Conservation (phyloP, 2,329 filamentous ascomycete species). For the Phaeosphaeria sp. region DNA sequence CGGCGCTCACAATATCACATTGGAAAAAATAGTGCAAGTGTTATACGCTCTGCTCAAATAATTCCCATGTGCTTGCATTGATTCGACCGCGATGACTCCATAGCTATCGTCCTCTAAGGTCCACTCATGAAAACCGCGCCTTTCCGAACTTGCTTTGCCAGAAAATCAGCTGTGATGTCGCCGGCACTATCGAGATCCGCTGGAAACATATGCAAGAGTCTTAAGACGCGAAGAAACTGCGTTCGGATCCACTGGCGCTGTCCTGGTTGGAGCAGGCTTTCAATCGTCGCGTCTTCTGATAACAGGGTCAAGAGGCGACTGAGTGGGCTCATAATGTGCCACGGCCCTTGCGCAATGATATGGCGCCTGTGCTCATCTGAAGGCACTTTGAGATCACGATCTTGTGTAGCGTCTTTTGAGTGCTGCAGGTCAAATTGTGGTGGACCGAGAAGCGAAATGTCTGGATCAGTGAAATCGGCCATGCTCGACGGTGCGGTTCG, state of each 20-base stretch:
- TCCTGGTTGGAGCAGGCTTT: not conserved
- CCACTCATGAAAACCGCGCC: slow-evolving; percentile 5
- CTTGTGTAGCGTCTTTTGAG: not conserved
- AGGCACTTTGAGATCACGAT: not conserved
- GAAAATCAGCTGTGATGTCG: not conserved
- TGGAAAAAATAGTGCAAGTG: too few species aligned
- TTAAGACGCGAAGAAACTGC: slow-evolving; percentile 4
- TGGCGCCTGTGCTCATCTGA: slow-evolving; percentile 8
- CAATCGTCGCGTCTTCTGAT: slow-evolving; percentile 3
- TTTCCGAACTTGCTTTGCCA: slow-evolving; percentile 2
- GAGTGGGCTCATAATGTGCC: slow-evolving; percentile 9
- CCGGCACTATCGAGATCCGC: not conserved
- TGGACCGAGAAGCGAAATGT: not conserved
- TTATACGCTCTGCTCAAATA: too few species aligned
- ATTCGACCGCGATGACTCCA: too few species aligned
- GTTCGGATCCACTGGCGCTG: slow-evolving; percentile 1
- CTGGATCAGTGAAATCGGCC: slow-evolving; percentile 3
- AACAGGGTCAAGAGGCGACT: slow-evolving; percentile 6
- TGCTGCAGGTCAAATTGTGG: not conserved
- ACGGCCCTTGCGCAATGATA: slow-evolving; percentile 10
- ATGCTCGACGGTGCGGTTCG: not conserved
- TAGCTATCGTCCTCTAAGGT: not conserved
- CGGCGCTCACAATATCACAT: too few species aligned
- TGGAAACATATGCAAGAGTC: not conserved
- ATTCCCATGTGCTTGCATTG: too few species aligned